A percentile compares a stretch with the other conserved stretches of the same genome.
Evolutionary conservation across 2,329 filamentous ascomycete genomes (phyloP).

Genomic region (Acarospora socialis): DNA sequence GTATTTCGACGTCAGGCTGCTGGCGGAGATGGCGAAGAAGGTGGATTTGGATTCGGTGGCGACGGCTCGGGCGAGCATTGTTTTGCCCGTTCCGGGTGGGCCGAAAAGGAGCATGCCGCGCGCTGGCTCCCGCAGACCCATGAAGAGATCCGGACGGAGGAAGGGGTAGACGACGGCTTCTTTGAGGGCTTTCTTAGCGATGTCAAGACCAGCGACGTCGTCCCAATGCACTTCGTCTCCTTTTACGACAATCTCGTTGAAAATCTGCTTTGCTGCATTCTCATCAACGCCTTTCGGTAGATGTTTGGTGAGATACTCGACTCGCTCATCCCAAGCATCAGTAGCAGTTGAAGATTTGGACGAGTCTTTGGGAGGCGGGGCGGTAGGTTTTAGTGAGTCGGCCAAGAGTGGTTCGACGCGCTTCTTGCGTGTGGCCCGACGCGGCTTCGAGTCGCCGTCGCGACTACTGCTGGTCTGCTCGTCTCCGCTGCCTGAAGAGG

Average conservation of each 20-base stretch:
- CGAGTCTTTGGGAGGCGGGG: slow-evolving; percentile 18
- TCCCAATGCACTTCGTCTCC: slow-evolving; percentile 92
- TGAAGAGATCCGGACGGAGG: slow-evolving; percentile 85
- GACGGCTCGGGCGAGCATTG: slow-evolving; percentile 88
- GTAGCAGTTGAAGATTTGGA: slow-evolving; percentile 26
- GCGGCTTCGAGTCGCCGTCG: slow-evolving; percentile 6
- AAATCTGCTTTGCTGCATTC: slow-evolving; percentile 71
- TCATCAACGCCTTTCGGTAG: slow-evolving; percentile 72
- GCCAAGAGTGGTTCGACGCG: slow-evolving; percentile 9
- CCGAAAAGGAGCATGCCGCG: slow-evolving; percentile 93
- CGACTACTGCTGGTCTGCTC: slow-evolving; percentile 15
- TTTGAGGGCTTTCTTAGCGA: slow-evolving; percentile 81
- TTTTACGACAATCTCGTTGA: slow-evolving; percentile 89
- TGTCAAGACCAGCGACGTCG: slow-evolving; percentile 80
- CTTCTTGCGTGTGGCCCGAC: slow-evolving; percentile 6
- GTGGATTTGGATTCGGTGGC: slow-evolving; percentile 90
- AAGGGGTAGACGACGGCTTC: slow-evolving; percentile 97
- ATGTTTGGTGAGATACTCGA: slow-evolving; percentile 55
- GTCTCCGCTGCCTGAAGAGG: slow-evolving; percentile 23
- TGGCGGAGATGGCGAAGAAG: slow-evolving; percentile 94
- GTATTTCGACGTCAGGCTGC: slow-evolving; percentile 88
- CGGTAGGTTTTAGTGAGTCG: slow-evolving; percentile 5
- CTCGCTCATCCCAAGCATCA: slow-evolving; percentile 42
- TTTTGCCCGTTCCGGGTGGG: slow-evolving; percentile 95
- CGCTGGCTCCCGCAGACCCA: slow-evolving; percentile 85